phyloP scores from a whole-genome alignment of 73 alveolate species.

The Breviolum minutum region DNA sequence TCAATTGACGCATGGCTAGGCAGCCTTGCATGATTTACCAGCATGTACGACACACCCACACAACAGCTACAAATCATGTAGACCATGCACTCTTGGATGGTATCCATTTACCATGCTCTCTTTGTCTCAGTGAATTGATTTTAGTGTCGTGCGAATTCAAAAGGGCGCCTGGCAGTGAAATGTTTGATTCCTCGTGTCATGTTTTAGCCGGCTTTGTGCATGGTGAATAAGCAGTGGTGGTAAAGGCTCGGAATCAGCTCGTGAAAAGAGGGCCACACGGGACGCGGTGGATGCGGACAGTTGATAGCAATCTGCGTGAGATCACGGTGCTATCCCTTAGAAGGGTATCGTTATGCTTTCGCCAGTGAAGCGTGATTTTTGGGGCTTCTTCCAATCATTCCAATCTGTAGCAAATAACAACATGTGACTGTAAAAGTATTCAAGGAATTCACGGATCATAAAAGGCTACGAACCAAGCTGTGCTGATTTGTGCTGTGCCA shows the following conservation, averaged over 20 bases:
- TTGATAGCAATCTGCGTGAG: too few species aligned
- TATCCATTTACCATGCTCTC: too few species aligned
- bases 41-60: not conserved
- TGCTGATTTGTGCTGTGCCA: too few species aligned
- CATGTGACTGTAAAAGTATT: too few species aligned
- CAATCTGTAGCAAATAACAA: too few species aligned
- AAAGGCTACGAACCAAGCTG: too few species aligned
- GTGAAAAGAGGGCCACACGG: not conserved
- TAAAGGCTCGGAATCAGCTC: not conserved
- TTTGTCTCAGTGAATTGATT: not conserved
- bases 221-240: conserved; percentile 8
- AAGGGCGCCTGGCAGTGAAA: conserved; percentile 2
- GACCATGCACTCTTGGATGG: too few species aligned
- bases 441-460: too few species aligned
- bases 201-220: conserved; percentile 39
- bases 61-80: not conserved
- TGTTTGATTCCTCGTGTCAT: not conserved
- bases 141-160: not conserved
- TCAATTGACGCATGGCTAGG: conserved; percentile 14
- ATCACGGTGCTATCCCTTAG: not conserved
- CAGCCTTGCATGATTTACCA: conserved; percentile 22
- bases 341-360: too few species aligned
- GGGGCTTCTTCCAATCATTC: too few species aligned
- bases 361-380: too few species aligned
- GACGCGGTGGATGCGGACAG: not conserved